These are phyloP conservation scores for Colletotrichum sp. DNA, from an alignment of 2,329 filamentous ascomycete species.

Conservation along the genomic window DNA sequence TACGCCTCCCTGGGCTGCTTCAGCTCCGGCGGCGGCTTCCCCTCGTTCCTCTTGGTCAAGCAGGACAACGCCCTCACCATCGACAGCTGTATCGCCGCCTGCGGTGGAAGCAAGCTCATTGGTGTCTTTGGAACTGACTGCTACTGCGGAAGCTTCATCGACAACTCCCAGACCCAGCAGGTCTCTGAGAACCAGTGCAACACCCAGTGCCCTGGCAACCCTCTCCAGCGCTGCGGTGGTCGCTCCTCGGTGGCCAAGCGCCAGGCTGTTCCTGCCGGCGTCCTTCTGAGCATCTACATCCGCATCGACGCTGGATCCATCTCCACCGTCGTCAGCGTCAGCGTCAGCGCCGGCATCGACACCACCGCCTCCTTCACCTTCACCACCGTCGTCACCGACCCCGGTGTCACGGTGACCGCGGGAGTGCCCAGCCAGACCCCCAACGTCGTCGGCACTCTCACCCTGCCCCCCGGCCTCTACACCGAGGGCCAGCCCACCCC, in stretches of 20 bases:
- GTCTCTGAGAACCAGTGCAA: conserved; percentile 27
- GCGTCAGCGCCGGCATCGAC: background rate
- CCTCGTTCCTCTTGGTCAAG: conserved; percentile 25
- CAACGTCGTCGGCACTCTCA: background rate
- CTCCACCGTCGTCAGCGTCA: background rate
- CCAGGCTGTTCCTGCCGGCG: background rate
- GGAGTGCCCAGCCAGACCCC: background rate
- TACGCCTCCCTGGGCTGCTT: conserved; percentile 32
- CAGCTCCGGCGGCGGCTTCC: conserved; percentile 24
- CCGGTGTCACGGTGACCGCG: background rate
- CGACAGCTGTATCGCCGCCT: conserved; percentile 29
- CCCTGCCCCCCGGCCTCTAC: conserved; percentile 10
- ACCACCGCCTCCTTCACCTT: conserved; percentile 1
- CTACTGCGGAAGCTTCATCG: conserved; percentile 30
- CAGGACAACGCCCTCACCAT: conserved; percentile 28
- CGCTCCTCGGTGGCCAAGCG: background rate
- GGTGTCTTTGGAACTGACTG: conserved; percentile 31
- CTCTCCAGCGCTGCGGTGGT: conserved; percentile 30
- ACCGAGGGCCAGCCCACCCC: background rate
- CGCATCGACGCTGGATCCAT: background rate
- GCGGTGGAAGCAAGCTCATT: conserved; percentile 26
- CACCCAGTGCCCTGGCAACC: conserved; percentile 31
- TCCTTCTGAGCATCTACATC: conserved; percentile 4
- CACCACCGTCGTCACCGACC: background rate
- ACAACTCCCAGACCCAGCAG: background rate